A percentile compares a stretch with the other conserved stretches of the same genome.
These are phyloP conservation scores for Limonium bicolor DNA, from an alignment of 148 eudicot genomes.

Conservation along the genomic window DNA sequence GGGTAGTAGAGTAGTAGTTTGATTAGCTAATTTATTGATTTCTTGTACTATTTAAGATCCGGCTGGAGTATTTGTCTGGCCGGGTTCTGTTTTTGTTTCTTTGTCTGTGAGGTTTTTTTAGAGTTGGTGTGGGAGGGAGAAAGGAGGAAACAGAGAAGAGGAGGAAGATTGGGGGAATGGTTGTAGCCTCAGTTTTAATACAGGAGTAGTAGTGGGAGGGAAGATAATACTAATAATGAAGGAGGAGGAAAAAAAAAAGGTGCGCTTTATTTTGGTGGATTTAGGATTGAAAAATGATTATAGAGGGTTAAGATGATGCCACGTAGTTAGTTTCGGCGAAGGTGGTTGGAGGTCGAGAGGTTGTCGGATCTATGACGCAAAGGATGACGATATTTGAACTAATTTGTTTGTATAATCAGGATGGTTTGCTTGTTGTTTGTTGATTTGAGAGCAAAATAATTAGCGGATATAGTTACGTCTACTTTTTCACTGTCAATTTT, in stretches of 20 bases:
- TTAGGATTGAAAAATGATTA: background rate
- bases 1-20: too few relatives aligned
- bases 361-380: slow-evolving; percentile 4
- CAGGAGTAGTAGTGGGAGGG: background rate
- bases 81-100: background rate
- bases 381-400: background rate
- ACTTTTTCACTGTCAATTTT: too few relatives aligned
- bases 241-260: background rate
- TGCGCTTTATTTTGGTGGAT: background rate
- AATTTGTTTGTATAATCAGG: too few relatives aligned
- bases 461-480: too few relatives aligned
- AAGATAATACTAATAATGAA: too few relatives aligned
- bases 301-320: background rate
- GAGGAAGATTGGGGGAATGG: background rate
- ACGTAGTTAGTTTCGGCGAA: background rate
- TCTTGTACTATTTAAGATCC: too few relatives aligned
- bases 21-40: too few relatives aligned
- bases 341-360: background rate
- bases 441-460: too few relatives aligned
- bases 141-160: background rate
- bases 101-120: background rate
- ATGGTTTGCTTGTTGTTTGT: too few relatives aligned
- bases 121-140: background rate
- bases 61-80: background rate
- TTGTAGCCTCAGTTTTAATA: background rate